Conservation (phyloP, 2,329 filamentous ascomycete genomes). For the Trichoderma sp. region DNA sequence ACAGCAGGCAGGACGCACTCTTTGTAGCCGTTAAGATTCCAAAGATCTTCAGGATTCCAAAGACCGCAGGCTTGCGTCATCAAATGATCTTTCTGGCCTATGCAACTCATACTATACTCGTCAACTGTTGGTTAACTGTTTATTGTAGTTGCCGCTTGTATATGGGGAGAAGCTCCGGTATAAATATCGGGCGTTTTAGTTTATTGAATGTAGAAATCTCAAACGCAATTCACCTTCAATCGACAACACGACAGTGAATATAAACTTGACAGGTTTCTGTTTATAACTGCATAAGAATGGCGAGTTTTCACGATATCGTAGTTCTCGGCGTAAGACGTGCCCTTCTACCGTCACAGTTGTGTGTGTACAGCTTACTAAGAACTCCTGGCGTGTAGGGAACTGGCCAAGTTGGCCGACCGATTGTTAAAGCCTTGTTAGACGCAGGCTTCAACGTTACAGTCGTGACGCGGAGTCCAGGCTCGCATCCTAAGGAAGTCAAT, state of each 20-base stretch:
- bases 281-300: background rate
- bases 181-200: background rate
- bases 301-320: background rate
- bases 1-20: background rate
- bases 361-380: background rate
- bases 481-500: background rate
- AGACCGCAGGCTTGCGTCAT: background rate
- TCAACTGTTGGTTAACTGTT: background rate
- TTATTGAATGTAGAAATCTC: background rate
- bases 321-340: background rate
- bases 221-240: background rate
- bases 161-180: background rate
- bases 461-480: background rate
- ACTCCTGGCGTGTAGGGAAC: background rate
- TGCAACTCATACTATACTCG: background rate
- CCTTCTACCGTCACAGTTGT: background rate
- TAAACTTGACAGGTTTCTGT: background rate
- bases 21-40: background rate
- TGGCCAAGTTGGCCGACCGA: background rate
- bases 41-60: background rate
- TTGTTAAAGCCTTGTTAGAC: background rate
- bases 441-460: background rate
- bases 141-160: background rate
- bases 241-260: background rate
- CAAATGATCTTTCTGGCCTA: background rate